Evolutionary conservation across 23 red algal species (phyloP), one percentile per base, ranked within the genome.

Genomic region (Gracilaria domingensis): DNA sequence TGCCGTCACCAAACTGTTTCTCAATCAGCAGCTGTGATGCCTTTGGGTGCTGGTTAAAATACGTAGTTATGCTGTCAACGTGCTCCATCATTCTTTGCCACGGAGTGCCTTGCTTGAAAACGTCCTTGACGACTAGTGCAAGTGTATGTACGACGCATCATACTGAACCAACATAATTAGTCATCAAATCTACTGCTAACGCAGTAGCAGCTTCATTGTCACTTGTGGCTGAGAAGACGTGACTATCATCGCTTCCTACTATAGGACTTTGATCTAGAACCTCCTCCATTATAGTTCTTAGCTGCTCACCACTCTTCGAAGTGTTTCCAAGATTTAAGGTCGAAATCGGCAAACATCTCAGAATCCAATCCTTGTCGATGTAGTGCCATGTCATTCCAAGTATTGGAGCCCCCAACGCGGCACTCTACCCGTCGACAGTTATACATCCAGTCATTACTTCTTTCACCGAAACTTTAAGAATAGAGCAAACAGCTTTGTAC

Each of bases 341-440:
- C n/a, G 67, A 11, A 14, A 73, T 14, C 30, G 67, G 67, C 42
- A 73, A n/a, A 44, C 67, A 14, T 37, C 7, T 2, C 5, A 73
- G 7, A 5, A 5, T 4, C 67, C 67, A 73, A 1, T 37, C 20
- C 5, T 23, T 21, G 18, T 73, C 67, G 8, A 73, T 40, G 24
- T 40, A 73, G 20, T 73, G 35, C 67, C 67, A 73, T 40, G 67
- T 73, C 33, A 73, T 40, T 23, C 67, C 67, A 24, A 73, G 34
- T 29, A 73, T 42, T 23, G 67, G 34, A 24, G 67, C 67, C 2
- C 67, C 67, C 2, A 73, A 16, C 2, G 67, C 67, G 7, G 67
- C 67, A 29, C 67, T 73, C 67, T 35, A 73, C 20, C 67, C 67
- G 24, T 73, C 67, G 35, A 73, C 67, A 24, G 35, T 73, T 1